A percentile compares a stretch with the other conserved stretches of the same genome.
Evolutionary conservation across 2,329 filamentous ascomycete species (phyloP).

Genomic region (Colletotrichum orchidophilum): DNA sequence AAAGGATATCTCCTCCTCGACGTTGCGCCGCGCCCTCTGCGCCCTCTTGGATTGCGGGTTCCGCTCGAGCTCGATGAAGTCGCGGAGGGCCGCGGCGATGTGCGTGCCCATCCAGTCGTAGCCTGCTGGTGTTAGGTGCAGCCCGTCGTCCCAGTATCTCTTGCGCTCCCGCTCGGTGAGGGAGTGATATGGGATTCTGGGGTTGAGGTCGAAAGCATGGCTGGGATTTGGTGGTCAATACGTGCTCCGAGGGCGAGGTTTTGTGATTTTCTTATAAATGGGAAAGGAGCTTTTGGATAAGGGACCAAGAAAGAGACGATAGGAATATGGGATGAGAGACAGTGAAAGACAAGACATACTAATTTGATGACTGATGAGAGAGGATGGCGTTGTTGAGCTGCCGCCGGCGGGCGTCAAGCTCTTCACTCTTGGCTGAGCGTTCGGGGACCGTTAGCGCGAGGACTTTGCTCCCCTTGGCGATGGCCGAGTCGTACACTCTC

Average conservation of each 20-base stretch:
- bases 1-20: slow-evolving; percentile 50
- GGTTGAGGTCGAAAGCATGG: slow-evolving; percentile 64
- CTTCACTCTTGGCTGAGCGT: slow-evolving; percentile 43
- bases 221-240: slow-evolving; percentile 45
- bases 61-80: slow-evolving; percentile 43
- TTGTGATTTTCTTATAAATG: no score
- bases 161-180: slow-evolving; percentile 56
- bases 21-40: slow-evolving; percentile 40
- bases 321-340: not conserved
- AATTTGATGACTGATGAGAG: slow-evolving; percentile 56
- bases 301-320: not conserved
- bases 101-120: slow-evolving; percentile 71
- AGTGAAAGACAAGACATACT: slow-evolving; percentile 52
- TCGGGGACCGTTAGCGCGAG: slow-evolving; percentile 73
- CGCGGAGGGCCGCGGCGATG: slow-evolving; percentile 62
- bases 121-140: slow-evolving; percentile 67
- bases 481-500: slow-evolving; percentile 59
- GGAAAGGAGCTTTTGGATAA: not conserved
- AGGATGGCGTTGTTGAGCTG: slow-evolving; percentile 64
- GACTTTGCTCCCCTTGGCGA: slow-evolving; percentile 61
- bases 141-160: slow-evolving; percentile 67
- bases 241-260: not conserved
- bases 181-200: slow-evolving; percentile 62
- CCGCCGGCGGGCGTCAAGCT: slow-evolving; percentile 47
- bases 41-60: slow-evolving; percentile 35